Conservation (phyloP, 495 filamentous ascomycete genomes). For the Oidiodendron maius region DNA sequence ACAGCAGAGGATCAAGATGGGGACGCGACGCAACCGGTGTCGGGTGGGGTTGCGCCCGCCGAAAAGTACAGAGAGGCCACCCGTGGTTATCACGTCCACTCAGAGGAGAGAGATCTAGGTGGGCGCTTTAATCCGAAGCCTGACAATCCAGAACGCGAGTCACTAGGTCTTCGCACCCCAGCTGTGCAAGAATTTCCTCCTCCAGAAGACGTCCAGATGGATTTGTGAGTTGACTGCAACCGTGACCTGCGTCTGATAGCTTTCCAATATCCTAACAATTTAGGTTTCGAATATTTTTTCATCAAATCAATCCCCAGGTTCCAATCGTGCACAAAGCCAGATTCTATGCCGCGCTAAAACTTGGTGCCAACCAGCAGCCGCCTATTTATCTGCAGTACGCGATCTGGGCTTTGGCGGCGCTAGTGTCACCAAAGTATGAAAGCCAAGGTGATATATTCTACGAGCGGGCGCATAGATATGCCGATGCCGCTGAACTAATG, state of each 20-base stretch:
- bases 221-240: conserved; percentile 62
- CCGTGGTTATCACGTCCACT: too few relatives aligned
- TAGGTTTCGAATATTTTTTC: too few relatives aligned
- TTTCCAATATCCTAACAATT: too few relatives aligned
- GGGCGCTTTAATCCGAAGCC: too few relatives aligned
- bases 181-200: conserved; percentile 90
- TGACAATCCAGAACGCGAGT: conserved; percentile 4
- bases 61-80: too few relatives aligned
- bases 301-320: conserved; percentile 18
- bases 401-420: conserved; percentile 86
- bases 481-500: conserved; percentile 84
- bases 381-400: conserved; percentile 86
- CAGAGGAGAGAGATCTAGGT: too few relatives aligned
- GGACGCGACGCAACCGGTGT: conserved; percentile 13
- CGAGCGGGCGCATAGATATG: conserved; percentile 77
- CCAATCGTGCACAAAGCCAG: conserved; percentile 85
- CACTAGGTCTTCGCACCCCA: conserved; percentile 77
- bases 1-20: neutral
- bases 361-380: conserved; percentile 71
- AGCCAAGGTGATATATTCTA: conserved; percentile 78
- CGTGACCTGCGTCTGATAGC: too few relatives aligned
- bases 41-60: conserved; percentile 32
- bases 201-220: conserved; percentile 80
- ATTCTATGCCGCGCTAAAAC: conserved; percentile 72
- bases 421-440: conserved; percentile 72